phyloP scores from a whole-genome alignment of 495 filamentous ascomycete species.

The Penicillium egyptiacum region DNA sequence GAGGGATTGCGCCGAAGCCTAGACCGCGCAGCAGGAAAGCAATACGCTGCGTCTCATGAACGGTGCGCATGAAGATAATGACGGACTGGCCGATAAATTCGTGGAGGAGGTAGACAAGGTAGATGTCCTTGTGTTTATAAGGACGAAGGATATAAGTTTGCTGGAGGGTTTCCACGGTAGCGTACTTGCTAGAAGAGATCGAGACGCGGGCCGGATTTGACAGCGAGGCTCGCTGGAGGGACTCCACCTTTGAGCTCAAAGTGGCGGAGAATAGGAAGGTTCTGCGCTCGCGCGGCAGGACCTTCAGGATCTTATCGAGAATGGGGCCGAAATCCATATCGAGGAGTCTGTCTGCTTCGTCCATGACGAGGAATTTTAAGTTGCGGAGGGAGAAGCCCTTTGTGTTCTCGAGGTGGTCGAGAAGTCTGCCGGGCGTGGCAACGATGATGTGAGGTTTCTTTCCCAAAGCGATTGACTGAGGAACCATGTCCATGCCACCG shows the following conservation, averaged over 20 bases:
- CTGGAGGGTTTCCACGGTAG: slow-evolving; percentile 80
- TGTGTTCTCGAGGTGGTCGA: slow-evolving; percentile 95
- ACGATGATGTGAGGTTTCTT: slow-evolving; percentile 87
- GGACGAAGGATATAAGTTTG: slow-evolving; percentile 85
- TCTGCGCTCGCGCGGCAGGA: slow-evolving; percentile 71
- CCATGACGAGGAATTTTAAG: slow-evolving; percentile 87
- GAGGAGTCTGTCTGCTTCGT: slow-evolving; percentile 89
- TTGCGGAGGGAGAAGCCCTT: slow-evolving; percentile 83
- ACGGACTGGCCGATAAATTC: slow-evolving; percentile 78
- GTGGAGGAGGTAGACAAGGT: slow-evolving; percentile 82
- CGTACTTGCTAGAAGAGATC: slow-evolving; percentile 75
- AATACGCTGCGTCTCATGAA: slow-evolving; percentile 83
- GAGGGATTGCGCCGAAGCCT: slow-evolving; percentile 81
- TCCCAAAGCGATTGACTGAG: slow-evolving; percentile 81
- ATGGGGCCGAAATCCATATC: slow-evolving; percentile 94
- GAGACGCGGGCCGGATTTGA: slow-evolving; percentile 74
- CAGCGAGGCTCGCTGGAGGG: slow-evolving; percentile 82
- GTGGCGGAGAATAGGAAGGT: slow-evolving; percentile 96
- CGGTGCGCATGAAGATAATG: slow-evolving; percentile 92
- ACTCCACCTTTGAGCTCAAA: slow-evolving; percentile 89
- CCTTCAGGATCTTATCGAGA: slow-evolving; percentile 88
- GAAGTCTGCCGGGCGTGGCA: slow-evolving; percentile 84
- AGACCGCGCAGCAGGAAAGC: slow-evolving; percentile 78
- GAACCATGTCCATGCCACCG: slow-evolving; percentile 93
- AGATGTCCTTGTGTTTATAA: slow-evolving; percentile 86